phyloP scores from a whole-genome alignment of 164 flowering plant genomes.

The Annona squamosa region DNA sequence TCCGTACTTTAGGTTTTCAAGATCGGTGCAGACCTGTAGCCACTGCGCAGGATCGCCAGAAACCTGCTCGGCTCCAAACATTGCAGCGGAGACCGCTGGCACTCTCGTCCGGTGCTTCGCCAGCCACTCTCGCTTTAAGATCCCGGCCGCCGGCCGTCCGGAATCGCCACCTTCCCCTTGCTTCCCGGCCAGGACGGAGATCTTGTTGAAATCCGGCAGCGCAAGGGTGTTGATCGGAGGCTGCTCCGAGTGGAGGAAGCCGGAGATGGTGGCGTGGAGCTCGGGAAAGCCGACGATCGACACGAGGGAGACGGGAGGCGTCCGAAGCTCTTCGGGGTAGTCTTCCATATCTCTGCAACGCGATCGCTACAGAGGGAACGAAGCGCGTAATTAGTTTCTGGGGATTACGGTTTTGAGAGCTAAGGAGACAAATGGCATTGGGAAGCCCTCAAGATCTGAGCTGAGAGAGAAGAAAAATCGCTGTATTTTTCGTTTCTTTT shows the following conservation, averaged over 20 bases:
- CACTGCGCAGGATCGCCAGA: conserved; percentile 93
- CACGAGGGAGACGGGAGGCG: conserved; percentile 75
- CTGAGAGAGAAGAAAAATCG: neutral
- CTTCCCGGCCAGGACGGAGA: conserved; percentile 35
- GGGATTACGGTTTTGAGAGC: neutral
- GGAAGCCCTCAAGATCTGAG: neutral
- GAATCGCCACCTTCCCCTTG: conserved; percentile 19
- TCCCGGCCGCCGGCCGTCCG: conserved; percentile 28
- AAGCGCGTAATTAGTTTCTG: too few species aligned
- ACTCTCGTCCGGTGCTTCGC: conserved; percentile 72
- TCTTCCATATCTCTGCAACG: conserved; percentile 54
- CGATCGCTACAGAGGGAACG: too few species aligned
- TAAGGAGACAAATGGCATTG: neutral
- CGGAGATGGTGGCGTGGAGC: conserved; percentile 54
- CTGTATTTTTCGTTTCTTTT: neutral
- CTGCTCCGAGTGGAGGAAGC: conserved; percentile 58
- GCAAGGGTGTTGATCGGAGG: conserved; percentile 88
- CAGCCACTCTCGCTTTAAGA: conserved; percentile 77
- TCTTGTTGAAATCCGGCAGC: conserved; percentile 70
- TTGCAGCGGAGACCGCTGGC: conserved; percentile 76
- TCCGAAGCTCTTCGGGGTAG: conserved; percentile 80
- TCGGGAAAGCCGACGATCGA: conserved; percentile 70
- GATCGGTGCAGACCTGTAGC: conserved; percentile 82
- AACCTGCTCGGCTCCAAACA: conserved; percentile 50
- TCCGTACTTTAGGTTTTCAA: conserved; percentile 75